These are phyloP conservation scores for Colletotrichum neosansevieriae DNA, from an alignment of 2,329 filamentous ascomycete genomes.

Conservation along the genomic window DNA sequence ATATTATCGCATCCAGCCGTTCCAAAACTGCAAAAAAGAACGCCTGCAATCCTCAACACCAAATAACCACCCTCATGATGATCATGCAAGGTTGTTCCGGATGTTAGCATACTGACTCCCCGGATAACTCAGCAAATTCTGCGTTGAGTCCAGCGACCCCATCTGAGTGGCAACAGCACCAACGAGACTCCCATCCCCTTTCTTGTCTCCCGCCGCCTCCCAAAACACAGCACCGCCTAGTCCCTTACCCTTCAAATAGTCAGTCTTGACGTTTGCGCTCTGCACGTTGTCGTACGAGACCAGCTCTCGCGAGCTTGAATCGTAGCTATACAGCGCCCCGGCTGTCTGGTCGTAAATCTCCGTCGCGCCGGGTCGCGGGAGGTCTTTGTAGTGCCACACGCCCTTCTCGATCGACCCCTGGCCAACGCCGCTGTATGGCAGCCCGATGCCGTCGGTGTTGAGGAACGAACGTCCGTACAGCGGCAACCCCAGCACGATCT, in stretches of 20 bases:
- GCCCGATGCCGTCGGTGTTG: constrained; percentile 75
- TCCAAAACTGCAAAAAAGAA: background rate
- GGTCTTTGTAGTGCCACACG: constrained; percentile 78
- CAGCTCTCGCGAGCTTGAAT: constrained; percentile 68
- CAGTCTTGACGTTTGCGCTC: constrained; percentile 70
- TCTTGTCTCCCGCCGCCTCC: constrained; percentile 79
- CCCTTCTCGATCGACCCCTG: constrained; percentile 69
- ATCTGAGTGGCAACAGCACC: constrained; percentile 60
- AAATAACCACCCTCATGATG: background rate
- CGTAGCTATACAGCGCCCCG: constrained; percentile 79
- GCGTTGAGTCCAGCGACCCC: constrained; percentile 59
- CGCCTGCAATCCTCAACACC: background rate
- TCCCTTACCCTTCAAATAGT: constrained; percentile 69
- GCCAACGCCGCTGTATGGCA: constrained; percentile 72
- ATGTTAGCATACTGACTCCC: constrained; percentile 71
- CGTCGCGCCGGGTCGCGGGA: constrained; percentile 71
- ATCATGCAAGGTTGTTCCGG: constrained; percentile 44
- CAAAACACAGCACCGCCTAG: constrained; percentile 88
- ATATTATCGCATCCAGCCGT: background rate
- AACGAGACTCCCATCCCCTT: constrained; percentile 68
- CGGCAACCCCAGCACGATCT: constrained; percentile 82
- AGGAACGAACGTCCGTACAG: constrained; percentile 84
- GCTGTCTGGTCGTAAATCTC: constrained; percentile 68
- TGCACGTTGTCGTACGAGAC: constrained; percentile 76
- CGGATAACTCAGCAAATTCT: constrained; percentile 68